Conservation (phyloP, 2,329 filamentous ascomycete genomes). For the Coniochaeta pulveracea region DNA sequence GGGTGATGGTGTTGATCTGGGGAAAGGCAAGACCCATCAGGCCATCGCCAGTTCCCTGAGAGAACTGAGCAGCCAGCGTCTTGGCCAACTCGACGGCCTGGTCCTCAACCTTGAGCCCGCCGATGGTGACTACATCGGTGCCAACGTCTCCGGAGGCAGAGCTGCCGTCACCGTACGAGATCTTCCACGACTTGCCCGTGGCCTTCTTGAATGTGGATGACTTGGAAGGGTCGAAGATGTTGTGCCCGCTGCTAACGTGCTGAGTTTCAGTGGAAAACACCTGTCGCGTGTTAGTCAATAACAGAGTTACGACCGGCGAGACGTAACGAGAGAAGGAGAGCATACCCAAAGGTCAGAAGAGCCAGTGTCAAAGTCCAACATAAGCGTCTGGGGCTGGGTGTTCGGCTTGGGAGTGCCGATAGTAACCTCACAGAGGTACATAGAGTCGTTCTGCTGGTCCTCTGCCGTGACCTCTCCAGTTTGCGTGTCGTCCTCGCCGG, state of each 20-base stretch:
- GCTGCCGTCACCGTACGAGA: slow-evolving; percentile 59
- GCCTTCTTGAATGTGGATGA: slow-evolving; percentile 47
- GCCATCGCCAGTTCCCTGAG: slow-evolving; percentile 45
- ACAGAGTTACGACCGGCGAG: too few relatives aligned
- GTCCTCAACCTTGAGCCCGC: slow-evolving; percentile 46
- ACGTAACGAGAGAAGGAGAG: too few relatives aligned
- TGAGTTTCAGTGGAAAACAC: slow-evolving; percentile 42
- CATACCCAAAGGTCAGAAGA: slow-evolving; percentile 59
- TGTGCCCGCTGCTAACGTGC: slow-evolving; percentile 22
- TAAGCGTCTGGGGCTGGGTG: slow-evolving; percentile 47
- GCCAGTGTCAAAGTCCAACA: slow-evolving; percentile 60
- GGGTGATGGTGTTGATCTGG: slow-evolving; percentile 48
- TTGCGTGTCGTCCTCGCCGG: slow-evolving; percentile 16
- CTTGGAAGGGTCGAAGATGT: slow-evolving; percentile 46
- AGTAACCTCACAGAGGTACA: slow-evolving; percentile 51
- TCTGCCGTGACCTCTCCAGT: slow-evolving; percentile 43
- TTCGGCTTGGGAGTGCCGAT: slow-evolving; percentile 60
- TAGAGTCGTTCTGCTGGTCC: slow-evolving; percentile 55
- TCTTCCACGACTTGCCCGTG: slow-evolving; percentile 45
- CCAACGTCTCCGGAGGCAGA: slow-evolving; percentile 54
- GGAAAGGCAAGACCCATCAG: slow-evolving; percentile 56
- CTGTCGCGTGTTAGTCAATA: slow-evolving; percentile 20
- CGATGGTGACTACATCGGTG: slow-evolving; percentile 49
- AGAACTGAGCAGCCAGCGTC: slow-evolving; percentile 45
- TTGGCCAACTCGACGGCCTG: slow-evolving; percentile 57